Conservation (phyloP, 2,329 filamentous ascomycete genomes). For the Plenodomus tracheiphilus region DNA sequence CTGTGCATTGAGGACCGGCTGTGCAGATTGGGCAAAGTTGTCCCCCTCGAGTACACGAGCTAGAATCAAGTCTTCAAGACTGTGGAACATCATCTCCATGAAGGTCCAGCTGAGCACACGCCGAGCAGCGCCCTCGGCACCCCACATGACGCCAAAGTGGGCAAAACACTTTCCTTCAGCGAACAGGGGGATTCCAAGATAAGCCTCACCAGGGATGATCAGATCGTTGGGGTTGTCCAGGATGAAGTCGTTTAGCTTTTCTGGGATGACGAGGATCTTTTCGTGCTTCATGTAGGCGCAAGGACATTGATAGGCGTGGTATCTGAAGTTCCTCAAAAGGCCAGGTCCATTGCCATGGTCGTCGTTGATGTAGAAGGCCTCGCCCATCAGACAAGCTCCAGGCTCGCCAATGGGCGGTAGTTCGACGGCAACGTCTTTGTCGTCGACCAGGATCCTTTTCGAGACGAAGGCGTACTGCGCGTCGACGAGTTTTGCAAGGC, state of each 20-base stretch:
- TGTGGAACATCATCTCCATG: slow-evolving; percentile 69
- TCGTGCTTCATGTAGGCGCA: slow-evolving; percentile 72
- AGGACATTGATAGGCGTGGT: slow-evolving; percentile 66
- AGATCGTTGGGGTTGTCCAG: slow-evolving; percentile 64
- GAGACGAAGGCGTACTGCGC: slow-evolving; percentile 71
- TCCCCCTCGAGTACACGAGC: slow-evolving; percentile 60
- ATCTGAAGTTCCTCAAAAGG: slow-evolving; percentile 64
- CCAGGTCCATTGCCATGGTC: slow-evolving; percentile 54
- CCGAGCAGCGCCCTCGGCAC: slow-evolving; percentile 60
- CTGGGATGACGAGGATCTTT: slow-evolving; percentile 70
- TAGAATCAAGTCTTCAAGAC: slow-evolving; percentile 68
- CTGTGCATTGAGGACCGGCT: slow-evolving; percentile 22
- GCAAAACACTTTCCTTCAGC: slow-evolving; percentile 67
- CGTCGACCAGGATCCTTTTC: slow-evolving; percentile 64
- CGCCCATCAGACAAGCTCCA: slow-evolving; percentile 65
- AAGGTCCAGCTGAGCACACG: slow-evolving; percentile 66
- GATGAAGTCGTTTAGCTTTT: slow-evolving; percentile 62
- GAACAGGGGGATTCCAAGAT: slow-evolving; percentile 68
- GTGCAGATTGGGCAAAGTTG: slow-evolving; percentile 44
- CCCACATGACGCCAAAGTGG: slow-evolving; percentile 75
- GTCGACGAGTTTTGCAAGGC: slow-evolving; percentile 63
- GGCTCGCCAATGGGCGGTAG: slow-evolving; percentile 64
- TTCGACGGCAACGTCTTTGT: slow-evolving; percentile 61
- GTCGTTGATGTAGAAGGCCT: slow-evolving; percentile 68
- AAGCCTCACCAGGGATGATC: slow-evolving; percentile 66